These are phyloP conservation scores for Lecanicillium sp. DNA, from an alignment of 2,329 filamentous ascomycete genomes.

Conservation along the genomic window DNA sequence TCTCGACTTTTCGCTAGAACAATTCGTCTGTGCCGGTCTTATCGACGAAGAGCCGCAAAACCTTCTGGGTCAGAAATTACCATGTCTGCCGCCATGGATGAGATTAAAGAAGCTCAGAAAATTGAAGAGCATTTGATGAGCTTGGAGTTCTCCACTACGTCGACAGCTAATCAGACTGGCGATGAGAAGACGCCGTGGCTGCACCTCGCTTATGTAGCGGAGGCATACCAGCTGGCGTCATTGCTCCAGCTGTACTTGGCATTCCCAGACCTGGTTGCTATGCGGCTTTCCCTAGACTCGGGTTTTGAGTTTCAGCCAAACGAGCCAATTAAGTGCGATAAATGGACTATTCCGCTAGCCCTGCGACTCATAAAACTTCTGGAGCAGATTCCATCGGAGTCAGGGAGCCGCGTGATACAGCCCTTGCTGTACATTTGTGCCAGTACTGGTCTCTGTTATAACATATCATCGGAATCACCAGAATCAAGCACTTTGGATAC, in stretches of 20 bases:
- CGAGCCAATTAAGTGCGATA: conserved; percentile 21
- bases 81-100: conserved; percentile 17
- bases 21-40: conserved; percentile 26
- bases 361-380: conserved; percentile 23
- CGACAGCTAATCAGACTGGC: conserved; percentile 17
- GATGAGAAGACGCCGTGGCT: conserved; percentile 17
- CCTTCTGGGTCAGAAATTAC: conserved; percentile 15
- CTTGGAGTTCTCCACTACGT: conserved; percentile 17
- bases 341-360: conserved; percentile 27
- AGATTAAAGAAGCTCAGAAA: conserved; percentile 23
- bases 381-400: conserved; percentile 24
- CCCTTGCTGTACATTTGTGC: conserved; percentile 28
- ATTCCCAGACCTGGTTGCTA: conserved; percentile 23
- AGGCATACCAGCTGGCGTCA: conserved; percentile 27
- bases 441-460: conserved; percentile 23
- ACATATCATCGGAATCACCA: conserved; percentile 5
- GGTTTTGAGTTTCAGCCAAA: conserved; percentile 10
- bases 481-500: neutral
- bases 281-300: conserved; percentile 18
- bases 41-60: conserved; percentile 17
- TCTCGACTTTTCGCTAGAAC: conserved; percentile 25
- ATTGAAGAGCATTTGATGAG: conserved; percentile 26
- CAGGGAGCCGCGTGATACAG: conserved; percentile 27
- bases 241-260: conserved; percentile 31
- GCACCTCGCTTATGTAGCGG: conserved; percentile 26